These are phyloP conservation scores for Tuber calosporum DNA, from an alignment of 495 filamentous ascomycete genomes.

Conservation along the genomic window DNA sequence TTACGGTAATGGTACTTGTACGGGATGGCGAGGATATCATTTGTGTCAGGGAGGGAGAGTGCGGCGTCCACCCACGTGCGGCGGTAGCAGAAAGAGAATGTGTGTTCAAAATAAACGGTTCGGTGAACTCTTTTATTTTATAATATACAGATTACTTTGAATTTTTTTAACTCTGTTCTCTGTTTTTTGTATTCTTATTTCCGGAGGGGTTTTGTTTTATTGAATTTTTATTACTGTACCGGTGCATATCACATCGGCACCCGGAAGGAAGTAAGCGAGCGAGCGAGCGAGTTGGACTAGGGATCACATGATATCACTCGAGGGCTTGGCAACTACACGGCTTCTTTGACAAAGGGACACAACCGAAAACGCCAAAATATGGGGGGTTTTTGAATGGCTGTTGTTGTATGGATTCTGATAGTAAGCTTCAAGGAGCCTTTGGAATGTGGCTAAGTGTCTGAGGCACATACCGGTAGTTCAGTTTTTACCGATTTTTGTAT, in stretches of 20 bases:
- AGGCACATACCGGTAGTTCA: background rate
- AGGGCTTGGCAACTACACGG: background rate
- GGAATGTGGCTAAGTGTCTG: background rate
- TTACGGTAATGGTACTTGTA: background rate
- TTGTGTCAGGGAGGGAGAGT: background rate
- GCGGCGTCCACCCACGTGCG: background rate
- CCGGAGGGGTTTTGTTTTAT: background rate
- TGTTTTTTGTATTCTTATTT: background rate
- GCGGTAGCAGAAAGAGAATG: background rate
- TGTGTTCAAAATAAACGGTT: background rate
- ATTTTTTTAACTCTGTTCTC: background rate
- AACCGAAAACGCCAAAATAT: background rate
- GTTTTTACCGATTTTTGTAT: background rate
- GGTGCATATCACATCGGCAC: background rate
- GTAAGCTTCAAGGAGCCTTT: background rate
- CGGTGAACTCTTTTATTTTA: background rate
- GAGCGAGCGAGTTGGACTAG: no score
- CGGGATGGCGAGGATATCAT: background rate
- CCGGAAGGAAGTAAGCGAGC: background rate
- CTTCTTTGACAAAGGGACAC: background rate
- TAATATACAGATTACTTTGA: background rate
- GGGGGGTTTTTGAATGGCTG: background rate
- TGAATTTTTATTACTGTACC: background rate
- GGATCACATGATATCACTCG: slow-evolving; percentile 1
- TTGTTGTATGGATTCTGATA: background rate